Base-by-base conservation (phyloP, 495 filamentous ascomycete species). In the Talaromyces wortmannii region DNA sequence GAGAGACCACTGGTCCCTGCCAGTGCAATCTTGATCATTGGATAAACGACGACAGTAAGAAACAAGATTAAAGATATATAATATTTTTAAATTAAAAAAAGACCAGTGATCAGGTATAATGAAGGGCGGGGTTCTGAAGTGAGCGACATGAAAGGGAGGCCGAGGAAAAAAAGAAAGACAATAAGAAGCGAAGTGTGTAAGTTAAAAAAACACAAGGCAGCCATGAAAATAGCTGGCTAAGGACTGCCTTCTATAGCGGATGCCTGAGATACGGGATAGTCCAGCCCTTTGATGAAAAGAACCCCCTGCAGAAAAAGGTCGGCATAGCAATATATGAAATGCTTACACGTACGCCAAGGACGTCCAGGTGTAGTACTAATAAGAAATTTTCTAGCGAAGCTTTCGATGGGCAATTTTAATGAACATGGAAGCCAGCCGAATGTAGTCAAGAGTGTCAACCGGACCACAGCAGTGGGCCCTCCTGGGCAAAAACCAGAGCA, bases 1-100 rank as follows among this genome's bases (percentile, higher is more conserved):
- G 85, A 85, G 48, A 91, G 72, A 55, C 84, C 85, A 60, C 84
- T 83, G 48, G 81, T 85, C 29, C 87, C 87, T 50, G 85, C 87
- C 57, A 91, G 82, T 53, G 84, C 87, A 63, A 91, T 81, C 68
- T 83, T 79, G 81, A 89, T 88, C 74, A 78, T 83, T 55, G 36
- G 55, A 50, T 36, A 5, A 40, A 40, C 11, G 50, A 59, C 33
- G 40, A 55, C 48, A 44, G 44, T 2, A 12, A 46, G 7, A 46
- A 29, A 23, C 31, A 33, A 40, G 5, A 31, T 50, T 50, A 12
- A 6, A 52, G 17, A 33, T 15, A 53, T 45, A 10, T n/a, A 53
- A 31, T 31, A 29, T 46, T 40, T 40, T 40, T 13, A 10, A 10
- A 10, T 13, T 13, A 40, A 13, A 40, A 40, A 40, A 10, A 10